Evolutionary conservation across 1,284 basidiomycete genomes (phyloP).

Genomic region (Rhodotorula mucilaginosa): DNA sequence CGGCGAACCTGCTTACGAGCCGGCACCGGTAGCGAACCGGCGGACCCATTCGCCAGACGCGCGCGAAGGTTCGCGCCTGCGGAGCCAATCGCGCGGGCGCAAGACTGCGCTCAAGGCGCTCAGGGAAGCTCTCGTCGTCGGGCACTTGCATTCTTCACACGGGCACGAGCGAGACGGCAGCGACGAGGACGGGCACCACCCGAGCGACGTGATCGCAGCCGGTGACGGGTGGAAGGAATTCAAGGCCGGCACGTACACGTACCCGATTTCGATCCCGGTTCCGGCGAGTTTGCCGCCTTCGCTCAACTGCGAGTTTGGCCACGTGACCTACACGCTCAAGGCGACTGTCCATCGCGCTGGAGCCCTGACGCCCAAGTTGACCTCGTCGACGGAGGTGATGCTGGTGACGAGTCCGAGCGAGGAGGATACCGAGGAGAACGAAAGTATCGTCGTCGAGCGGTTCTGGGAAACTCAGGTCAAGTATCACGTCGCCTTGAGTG

Average conservation of each 20-base stretch:
- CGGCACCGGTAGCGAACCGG: background rate
- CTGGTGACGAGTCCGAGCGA: constrained; percentile 68
- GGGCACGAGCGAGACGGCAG: constrained; percentile 12
- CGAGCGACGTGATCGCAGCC: constrained; percentile 46
- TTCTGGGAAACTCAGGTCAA: constrained; percentile 91
- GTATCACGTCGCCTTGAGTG: constrained; percentile 72
- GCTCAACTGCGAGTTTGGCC: constrained; percentile 73
- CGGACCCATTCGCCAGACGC: constrained; percentile 38
- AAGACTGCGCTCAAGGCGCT: constrained; percentile 51
- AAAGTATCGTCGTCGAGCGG: constrained; percentile 79
- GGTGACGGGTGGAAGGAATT: constrained; percentile 79
- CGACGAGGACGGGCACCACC: constrained; percentile 48
- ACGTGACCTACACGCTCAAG: constrained; percentile 74
- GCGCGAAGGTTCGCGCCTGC: constrained; percentile 27
- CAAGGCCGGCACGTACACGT: constrained; percentile 84
- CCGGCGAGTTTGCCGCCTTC: constrained; percentile 78
- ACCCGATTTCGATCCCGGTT: constrained; percentile 86
- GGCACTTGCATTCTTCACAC: constrained; percentile 7
- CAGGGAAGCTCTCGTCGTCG: constrained; percentile 46
- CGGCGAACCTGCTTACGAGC: background rate
- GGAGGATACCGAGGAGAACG: constrained; percentile 63
- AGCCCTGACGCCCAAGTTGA: constrained; percentile 71
- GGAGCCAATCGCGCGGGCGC: constrained; percentile 49
- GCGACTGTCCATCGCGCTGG: constrained; percentile 82
- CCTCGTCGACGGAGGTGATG: constrained; percentile 68